phyloP scores from a whole-genome alignment of 257 asterid species.

The Paulownia fortunei region DNA sequence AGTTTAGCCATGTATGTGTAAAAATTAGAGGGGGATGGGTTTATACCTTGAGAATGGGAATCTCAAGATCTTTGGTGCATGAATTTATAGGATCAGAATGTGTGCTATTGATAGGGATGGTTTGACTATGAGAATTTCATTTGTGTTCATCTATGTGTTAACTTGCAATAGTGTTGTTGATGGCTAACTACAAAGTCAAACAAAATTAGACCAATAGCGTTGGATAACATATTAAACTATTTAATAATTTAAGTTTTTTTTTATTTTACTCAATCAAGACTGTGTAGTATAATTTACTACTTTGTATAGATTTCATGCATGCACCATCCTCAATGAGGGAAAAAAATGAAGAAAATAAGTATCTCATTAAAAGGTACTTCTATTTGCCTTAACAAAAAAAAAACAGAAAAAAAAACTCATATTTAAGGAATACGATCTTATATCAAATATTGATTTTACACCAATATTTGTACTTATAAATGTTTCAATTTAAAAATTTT shows the following conservation, averaged over 20 bases:
- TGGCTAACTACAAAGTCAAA: neutral
- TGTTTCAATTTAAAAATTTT: too few relatives aligned
- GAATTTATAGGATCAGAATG: constrained; percentile 35
- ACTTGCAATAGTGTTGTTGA: neutral
- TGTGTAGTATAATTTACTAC: neutral
- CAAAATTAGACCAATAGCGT: neutral
- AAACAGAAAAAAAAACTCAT: too few relatives aligned
- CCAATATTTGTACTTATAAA: too few relatives aligned
- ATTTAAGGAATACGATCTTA: too few relatives aligned
- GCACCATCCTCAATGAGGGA: neutral
- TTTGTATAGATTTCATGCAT: neutral
- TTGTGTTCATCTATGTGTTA: neutral
- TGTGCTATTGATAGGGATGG: constrained; percentile 23
- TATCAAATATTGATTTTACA: too few relatives aligned
- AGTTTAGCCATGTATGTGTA: constrained; percentile 24
- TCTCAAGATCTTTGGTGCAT: constrained; percentile 24
- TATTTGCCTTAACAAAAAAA: too few relatives aligned
- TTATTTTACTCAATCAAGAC: too few relatives aligned
- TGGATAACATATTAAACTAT: neutral
- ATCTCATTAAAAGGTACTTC: too few relatives aligned
- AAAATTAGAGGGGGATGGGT: neutral
- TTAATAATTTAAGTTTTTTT: too few relatives aligned
- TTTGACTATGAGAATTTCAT: constrained; percentile 25
- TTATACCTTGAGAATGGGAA: constrained; percentile 18
- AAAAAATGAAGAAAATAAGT: neutral